Base-by-base conservation (phyloP, 176 grass and related monocot species). In the Lolium rigidum region DNA sequence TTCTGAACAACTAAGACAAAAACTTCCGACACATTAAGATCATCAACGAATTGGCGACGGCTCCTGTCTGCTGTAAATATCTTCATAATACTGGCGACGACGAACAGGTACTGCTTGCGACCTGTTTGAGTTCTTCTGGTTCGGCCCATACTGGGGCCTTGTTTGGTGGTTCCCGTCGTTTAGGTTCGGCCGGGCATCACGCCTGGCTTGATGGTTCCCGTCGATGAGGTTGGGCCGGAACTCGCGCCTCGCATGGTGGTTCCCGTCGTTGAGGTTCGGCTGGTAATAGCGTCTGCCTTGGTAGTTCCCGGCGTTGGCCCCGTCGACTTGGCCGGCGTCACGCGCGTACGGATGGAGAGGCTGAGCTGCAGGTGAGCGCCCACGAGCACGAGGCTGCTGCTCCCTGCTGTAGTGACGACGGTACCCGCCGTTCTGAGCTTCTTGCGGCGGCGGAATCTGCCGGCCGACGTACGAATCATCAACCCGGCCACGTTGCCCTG, bases 271-370 rank as follows among this genome's bases (percentile, higher is more conserved):
- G 21, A 25, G 59, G 59, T 11, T 62, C 59, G 59, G 59, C 21
- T 4, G 20, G n/a, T 11, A 6, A n/a, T 60, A n/a, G 1, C 21
- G 59, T 21, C n/a, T 25, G 9, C 9, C 10, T 14, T 64, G 61
- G 10, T 65, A 13, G 62, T 65, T 65, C 62, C 63, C 63, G 25
- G 13, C 62, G 62, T 54, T 54, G 51, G 51, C 51, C 52, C 21
- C 9, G 38, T 63, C 43, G 44, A 44, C 38, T 21, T 7, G 54
- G 9, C 44, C 56, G 65, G 16, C 67, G 7, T 65, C 66, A 18
- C 66, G 76, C 3, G 82, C 57, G 47, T 85, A 65, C n/a, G 76
- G 82, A 4, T 63, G 67, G 18, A 51, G 73, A 39, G 28, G 64
- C 71, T 37, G 44, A 5, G 10, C n/a, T 4, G 41, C 7, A 1